phyloP scores from a whole-genome alignment of 768 basidiomycete species.

The Boletales sp. region DNA sequence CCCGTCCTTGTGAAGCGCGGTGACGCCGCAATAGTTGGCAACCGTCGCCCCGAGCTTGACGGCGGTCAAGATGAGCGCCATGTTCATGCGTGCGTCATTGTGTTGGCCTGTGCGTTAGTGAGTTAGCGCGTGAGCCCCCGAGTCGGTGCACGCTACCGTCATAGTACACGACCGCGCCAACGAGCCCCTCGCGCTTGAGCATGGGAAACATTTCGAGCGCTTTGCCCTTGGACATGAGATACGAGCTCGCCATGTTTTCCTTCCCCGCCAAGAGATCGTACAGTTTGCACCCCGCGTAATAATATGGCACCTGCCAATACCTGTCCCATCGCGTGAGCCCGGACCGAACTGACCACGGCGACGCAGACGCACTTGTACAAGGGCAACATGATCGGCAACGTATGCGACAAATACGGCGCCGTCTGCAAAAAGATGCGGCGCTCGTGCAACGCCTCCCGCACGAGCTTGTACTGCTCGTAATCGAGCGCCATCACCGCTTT shows the following conservation, averaged over 20 bases:
- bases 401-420: slow-evolving; percentile 86
- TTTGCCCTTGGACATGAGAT: slow-evolving; percentile 92
- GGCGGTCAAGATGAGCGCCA: slow-evolving; percentile 91
- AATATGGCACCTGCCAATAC: slow-evolving; percentile 98
- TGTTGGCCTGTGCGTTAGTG: slow-evolving; percentile 68
- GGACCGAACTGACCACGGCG: neutral
- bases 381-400: slow-evolving; percentile 97
- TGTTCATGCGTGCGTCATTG: slow-evolving; percentile 98
- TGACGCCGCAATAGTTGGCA: slow-evolving; percentile 89
- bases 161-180: slow-evolving; percentile 95
- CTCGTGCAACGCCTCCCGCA: slow-evolving; percentile 92
- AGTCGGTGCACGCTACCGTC: slow-evolving; percentile 56
- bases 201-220: slow-evolving; percentile 95
- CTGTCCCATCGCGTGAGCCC: slow-evolving; percentile 29
- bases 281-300: slow-evolving; percentile 91
- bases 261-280: slow-evolving; percentile 94
- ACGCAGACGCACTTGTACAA: slow-evolving; percentile 72
- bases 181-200: slow-evolving; percentile 88
- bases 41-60: slow-evolving; percentile 86
- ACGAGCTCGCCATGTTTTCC: slow-evolving; percentile 95
- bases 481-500: slow-evolving; percentile 95
- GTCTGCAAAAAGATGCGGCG: slow-evolving; percentile 91
- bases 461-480: slow-evolving; percentile 95
- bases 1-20: slow-evolving; percentile 63
- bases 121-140: too few relatives aligned